Conservation (phyloP, 108 stramenopile species). For the Nannochloropsis salina region DNA sequence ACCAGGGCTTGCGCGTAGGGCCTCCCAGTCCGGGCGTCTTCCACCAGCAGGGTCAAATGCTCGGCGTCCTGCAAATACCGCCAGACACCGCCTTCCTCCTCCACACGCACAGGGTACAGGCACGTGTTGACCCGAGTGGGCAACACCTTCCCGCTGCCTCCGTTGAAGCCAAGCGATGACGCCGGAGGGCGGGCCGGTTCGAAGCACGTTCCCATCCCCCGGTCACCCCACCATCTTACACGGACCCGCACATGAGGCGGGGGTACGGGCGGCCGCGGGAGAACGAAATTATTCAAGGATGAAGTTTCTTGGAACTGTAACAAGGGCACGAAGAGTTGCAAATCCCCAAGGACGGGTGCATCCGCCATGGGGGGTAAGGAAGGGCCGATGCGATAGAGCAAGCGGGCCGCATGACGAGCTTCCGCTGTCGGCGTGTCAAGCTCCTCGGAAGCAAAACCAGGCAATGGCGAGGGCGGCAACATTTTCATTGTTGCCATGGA, state of each 20-base stretch:
- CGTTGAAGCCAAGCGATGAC: too few relatives aligned
- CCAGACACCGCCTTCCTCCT: conserved; percentile 17
- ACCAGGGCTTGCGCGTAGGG: not conserved
- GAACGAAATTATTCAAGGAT: not conserved
- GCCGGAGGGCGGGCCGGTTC: not conserved
- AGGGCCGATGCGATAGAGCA: conserved; percentile 4
- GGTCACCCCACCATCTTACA: not conserved
- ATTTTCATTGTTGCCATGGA: not conserved
- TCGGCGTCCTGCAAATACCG: not conserved
- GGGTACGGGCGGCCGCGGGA: not conserved
- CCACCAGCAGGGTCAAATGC: not conserved
- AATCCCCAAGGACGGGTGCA: not conserved
- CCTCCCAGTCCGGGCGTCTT: not conserved
- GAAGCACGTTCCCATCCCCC: not conserved
- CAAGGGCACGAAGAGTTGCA: not conserved
- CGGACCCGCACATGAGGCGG: not conserved
- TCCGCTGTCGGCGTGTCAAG: not conserved
- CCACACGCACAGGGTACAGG: not conserved
- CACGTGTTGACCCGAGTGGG: not conserved
- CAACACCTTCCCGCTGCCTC: not conserved
- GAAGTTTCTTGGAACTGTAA: not conserved
- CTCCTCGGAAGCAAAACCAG: not conserved
- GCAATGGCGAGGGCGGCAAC: not conserved
- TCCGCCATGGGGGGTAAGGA: not conserved
- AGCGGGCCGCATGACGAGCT: not conserved